Evolutionary conservation across 495 filamentous ascomycete species (phyloP).

Genomic region (Bryoglossum gracile): DNA sequence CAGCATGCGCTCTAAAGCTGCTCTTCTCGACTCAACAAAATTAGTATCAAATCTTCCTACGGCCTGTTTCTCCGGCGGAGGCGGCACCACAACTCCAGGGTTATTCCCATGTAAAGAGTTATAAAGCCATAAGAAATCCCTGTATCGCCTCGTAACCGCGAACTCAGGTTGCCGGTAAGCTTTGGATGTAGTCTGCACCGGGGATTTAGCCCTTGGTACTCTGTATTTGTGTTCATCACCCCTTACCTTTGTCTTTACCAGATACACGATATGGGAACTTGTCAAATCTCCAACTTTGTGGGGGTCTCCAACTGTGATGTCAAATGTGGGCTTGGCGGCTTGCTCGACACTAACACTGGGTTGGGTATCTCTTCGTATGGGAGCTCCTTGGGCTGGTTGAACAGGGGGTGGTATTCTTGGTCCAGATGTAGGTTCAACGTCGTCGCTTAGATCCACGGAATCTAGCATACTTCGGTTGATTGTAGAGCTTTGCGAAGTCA

Average conservation of each 20-base stretch:
- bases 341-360: conserved; percentile 84
- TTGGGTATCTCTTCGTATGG: conserved; percentile 54
- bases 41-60: conserved; percentile 94
- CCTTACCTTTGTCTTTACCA: conserved; percentile 82
- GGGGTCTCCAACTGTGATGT: conserved; percentile 92
- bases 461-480: conserved; percentile 49
- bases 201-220: conserved; percentile 6
- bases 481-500: conserved; percentile 40
- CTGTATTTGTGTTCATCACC: neutral
- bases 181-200: conserved; percentile 77
- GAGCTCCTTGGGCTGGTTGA: conserved; percentile 50
- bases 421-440: conserved; percentile 43
- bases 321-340: conserved; percentile 82
- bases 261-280: conserved; percentile 95
- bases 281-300: conserved; percentile 97
- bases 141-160: conserved; percentile 82
- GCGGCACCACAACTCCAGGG: conserved; percentile 90
- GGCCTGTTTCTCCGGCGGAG: conserved; percentile 96
- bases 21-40: conserved; percentile 86
- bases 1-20: conserved; percentile 90
- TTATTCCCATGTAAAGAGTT: conserved; percentile 88
- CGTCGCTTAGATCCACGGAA: conserved; percentile 54
- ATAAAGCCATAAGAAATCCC: conserved; percentile 97
- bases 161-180: conserved; percentile 89
- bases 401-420: conserved; percentile 68